Evolutionary conservation across 108 stramenopile genomes (phyloP), one percentile per base, ranked within the genome.

Genomic region (Skeletonema costatum): DNA sequence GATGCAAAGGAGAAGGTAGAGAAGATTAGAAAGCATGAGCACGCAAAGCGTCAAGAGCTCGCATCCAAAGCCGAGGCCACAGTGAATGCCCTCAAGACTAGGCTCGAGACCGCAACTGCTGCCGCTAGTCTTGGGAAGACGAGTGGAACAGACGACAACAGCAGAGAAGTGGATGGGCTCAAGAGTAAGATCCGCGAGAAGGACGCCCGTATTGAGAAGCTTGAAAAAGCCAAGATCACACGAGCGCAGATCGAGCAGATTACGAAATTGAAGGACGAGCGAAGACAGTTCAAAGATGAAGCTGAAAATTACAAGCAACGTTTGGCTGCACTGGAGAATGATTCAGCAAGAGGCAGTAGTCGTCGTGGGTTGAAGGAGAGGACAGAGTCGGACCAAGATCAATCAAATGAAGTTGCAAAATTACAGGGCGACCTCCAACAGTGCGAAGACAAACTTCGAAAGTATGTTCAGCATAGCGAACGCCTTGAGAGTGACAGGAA

Each of bases 171-270:
- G n/a, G 65, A 80, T 9, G 83, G 89, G 41, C 61, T 92, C 32
- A 80, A 68, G 29, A 70, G 60, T 5, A 62, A 76, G 35, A 58
- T 90, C 16, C 64, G 76, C 36, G 62, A 81, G 36, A 94, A 92
- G 65, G 91, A 96, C 58, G 80, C 65, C 12, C 78, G 96, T 12
- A 96, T 96, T 67, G 84, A 89, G 64, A 92, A 94, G 68, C 89
- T 96, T 13, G 88, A 94, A 70, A 82, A 83, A 44, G 70, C 81
- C 30, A 83, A 83, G 35, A 75, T 96, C 46, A 96, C 96, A 30
- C 93, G 89, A 64, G 90, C 89, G 50, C 88, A 90, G 59, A 70
- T 87, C 9, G 92, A 81, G 51, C 72, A 77, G 25, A 76, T 94
- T 32, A 88, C 90, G 66, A 90, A 93, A 62, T 83, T 93, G 70